Conservation (phyloP, 768 basidiomycete genomes). For the Suillus alpinus region DNA sequence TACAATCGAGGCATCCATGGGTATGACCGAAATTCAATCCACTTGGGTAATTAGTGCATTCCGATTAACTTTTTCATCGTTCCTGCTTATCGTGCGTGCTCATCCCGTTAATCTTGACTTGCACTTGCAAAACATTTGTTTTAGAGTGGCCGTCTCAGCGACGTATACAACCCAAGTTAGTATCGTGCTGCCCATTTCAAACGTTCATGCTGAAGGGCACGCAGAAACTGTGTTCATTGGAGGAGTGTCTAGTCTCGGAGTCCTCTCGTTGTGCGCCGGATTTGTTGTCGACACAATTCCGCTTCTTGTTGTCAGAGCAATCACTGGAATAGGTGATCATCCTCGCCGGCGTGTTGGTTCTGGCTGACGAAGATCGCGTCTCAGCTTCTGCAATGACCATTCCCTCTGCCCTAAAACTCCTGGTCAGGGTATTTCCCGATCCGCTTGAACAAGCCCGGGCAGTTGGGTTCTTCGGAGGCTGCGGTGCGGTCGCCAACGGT, state of each 20-base stretch:
- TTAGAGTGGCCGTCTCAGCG: constrained; percentile 38
- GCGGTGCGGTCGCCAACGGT: constrained; percentile 47
- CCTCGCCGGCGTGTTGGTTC: background rate
- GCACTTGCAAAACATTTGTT: too few relatives aligned
- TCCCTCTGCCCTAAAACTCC: constrained; percentile 46
- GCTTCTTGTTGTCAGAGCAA: constrained; percentile 48
- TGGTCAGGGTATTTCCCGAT: constrained; percentile 49
- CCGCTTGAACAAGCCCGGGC: constrained; percentile 45
- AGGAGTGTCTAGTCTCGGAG: constrained; percentile 39
- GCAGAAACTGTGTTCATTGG: constrained; percentile 39
- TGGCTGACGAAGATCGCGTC: background rate
- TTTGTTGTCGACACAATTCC: constrained; percentile 45
- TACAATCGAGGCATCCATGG: constrained; percentile 19
- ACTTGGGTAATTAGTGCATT: constrained; percentile 38
- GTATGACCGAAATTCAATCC: constrained; percentile 24
- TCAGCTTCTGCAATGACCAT: constrained; percentile 48
- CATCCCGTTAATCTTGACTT: background rate
- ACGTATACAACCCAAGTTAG: constrained; percentile 41
- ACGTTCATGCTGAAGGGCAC: background rate
- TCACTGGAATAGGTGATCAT: constrained; percentile 45
- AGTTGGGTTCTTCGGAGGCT: constrained; percentile 43
- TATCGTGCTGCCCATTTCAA: background rate
- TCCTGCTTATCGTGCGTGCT: constrained; percentile 32
- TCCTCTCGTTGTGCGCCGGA: constrained; percentile 43
- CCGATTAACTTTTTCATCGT: constrained; percentile 38